These are phyloP conservation scores for Claviceps paspali DNA, from an alignment of 2,329 filamentous ascomycete species.

Conservation along the genomic window DNA sequence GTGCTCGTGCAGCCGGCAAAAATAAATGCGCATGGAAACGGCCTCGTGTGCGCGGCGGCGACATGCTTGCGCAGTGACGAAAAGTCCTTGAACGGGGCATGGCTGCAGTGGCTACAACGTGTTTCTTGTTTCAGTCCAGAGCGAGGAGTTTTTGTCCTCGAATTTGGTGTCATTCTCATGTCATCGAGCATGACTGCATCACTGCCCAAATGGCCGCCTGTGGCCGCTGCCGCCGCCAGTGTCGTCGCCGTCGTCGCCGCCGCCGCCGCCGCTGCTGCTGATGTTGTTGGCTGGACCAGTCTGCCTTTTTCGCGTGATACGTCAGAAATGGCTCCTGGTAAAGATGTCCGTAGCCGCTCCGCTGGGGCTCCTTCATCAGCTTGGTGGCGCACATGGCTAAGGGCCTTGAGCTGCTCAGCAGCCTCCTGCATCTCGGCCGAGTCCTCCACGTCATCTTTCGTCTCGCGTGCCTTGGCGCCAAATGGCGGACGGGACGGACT, in stretches of 20 bases:
- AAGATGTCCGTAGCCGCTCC: conserved; percentile 20
- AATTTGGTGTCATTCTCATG: conserved; percentile 12
- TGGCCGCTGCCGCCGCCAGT: too few relatives aligned
- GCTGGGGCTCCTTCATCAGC: conserved; percentile 27
- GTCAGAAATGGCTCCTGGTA: conserved; percentile 23
- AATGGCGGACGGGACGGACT: conserved; percentile 14
- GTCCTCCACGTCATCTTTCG: conserved; percentile 32
- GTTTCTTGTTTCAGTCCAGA: conserved; percentile 45
- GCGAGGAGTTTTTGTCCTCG: conserved; percentile 26
- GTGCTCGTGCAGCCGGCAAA: conserved; percentile 71
- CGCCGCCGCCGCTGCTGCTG: too few relatives aligned
- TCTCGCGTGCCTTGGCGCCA: conserved; percentile 12
- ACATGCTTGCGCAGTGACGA: conserved; percentile 53
- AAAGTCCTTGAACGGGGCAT: conserved; percentile 51
- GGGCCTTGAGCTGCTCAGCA: conserved; percentile 49
- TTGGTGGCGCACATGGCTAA: conserved; percentile 45
- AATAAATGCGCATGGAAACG: conserved; percentile 75
- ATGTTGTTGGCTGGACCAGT: conserved; percentile 16
- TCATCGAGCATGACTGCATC: conserved; percentile 12
- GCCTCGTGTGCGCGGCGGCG: conserved; percentile 51
- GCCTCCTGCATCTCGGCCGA: conserved; percentile 57
- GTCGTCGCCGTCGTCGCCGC: too few relatives aligned
- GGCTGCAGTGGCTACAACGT: conserved; percentile 44
- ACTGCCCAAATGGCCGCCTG: conserved; percentile 17
- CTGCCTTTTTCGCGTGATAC: conserved; percentile 12